A percentile compares a stretch with the other conserved stretches of the same genome.
These are phyloP conservation scores for Fragilaria crotonensis DNA, from an alignment of 108 stramenopile species.

Conservation along the genomic window DNA sequence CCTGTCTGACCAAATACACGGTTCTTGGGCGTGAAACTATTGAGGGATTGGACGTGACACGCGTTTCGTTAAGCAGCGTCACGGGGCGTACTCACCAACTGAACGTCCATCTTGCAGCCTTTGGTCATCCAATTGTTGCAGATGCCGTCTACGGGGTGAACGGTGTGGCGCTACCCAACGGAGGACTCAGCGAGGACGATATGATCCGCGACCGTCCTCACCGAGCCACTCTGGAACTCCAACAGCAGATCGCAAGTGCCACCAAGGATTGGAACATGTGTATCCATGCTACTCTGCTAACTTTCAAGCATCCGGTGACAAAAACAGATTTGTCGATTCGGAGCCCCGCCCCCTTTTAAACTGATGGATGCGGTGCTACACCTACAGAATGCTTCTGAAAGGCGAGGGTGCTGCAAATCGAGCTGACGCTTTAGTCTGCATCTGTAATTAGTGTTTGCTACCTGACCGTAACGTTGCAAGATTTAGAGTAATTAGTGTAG, in stretches of 20 bases:
- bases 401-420: no score
- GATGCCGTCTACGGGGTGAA: slow-evolving; percentile 69
- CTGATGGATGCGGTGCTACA: no score
- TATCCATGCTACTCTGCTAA: slow-evolving; percentile 69
- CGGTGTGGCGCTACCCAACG: slow-evolving; percentile 67
- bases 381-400: no score
- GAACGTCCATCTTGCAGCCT: slow-evolving; percentile 78
- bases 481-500: no score
- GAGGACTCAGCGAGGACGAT: slow-evolving; percentile 56
- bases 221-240: slow-evolving; percentile 46
- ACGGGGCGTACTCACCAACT: slow-evolving; percentile 83
- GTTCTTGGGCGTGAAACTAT: slow-evolving; percentile 57
- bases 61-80: slow-evolving; percentile 66
- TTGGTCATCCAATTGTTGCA: slow-evolving; percentile 87
- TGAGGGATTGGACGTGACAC: slow-evolving; percentile 60
- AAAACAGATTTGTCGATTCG: slow-evolving; percentile 48
- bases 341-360: slow-evolving; percentile 46
- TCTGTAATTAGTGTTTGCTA: no score
- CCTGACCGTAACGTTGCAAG: no score
- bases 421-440: no score
- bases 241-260: slow-evolving; percentile 35
- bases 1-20: slow-evolving; percentile 63
- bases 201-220: slow-evolving; percentile 37
- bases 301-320: slow-evolving; percentile 67
- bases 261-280: slow-evolving; percentile 44